Conservation (phyloP, 495 filamentous ascomycete genomes). For the Lophium mytilinum region DNA sequence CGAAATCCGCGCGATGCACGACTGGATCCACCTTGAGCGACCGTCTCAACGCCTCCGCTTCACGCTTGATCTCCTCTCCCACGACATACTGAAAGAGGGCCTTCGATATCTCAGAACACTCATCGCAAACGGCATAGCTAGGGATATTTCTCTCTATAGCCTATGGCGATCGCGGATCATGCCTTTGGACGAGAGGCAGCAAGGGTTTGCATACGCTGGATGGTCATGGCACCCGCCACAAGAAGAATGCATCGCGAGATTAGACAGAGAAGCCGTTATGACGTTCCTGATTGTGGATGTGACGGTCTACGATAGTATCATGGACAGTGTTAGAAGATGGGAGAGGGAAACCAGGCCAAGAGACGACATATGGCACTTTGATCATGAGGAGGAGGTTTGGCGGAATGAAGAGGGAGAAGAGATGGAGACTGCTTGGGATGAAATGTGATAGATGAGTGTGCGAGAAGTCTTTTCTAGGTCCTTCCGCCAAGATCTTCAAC, state of each 20-base stretch:
- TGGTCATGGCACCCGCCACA: not conserved
- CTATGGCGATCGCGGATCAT: not conserved
- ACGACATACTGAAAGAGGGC: constrained; percentile 38
- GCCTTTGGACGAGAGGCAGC: constrained; percentile 14
- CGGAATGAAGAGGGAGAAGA: too few species aligned
- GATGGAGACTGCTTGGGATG: too few species aligned
- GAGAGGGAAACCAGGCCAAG: constrained; percentile 14
- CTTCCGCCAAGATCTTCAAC: too few species aligned
- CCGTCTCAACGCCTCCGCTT: constrained; percentile 46
- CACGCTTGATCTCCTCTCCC: constrained; percentile 48
- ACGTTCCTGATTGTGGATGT: not conserved
- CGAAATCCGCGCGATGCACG: constrained; percentile 10
- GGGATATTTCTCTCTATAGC: not conserved
- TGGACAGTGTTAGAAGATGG: not conserved
- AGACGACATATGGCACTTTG: constrained; percentile 39
- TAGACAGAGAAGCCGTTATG: not conserved
- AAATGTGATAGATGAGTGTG: too few species aligned
- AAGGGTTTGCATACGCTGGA: not conserved
- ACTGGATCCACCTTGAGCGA: constrained; percentile 38
- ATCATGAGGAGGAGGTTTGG: not conserved
- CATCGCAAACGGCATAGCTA: not conserved
- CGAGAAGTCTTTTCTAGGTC: too few species aligned
- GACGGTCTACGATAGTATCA: not conserved
- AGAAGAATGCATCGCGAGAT: not conserved
- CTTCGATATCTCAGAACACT: constrained; percentile 23